Percentiles rank a stretch among this genome's conserved stretches.
Conservation (phyloP, 495 filamentous ascomycete species). For the Recurvomyces mirabilis region DNA sequence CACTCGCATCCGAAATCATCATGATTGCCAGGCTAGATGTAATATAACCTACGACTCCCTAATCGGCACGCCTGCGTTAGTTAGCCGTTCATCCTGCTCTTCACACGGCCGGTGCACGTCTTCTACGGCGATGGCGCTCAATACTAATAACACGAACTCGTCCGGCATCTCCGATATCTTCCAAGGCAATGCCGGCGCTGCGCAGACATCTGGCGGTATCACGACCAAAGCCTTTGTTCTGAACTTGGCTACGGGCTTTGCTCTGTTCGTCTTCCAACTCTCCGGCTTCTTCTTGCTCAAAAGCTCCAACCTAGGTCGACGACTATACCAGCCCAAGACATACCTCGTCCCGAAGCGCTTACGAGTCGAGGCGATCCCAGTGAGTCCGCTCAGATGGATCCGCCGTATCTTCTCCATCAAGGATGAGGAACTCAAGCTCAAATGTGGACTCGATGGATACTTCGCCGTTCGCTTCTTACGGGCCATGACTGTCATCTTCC, state of each 20-base stretch:
- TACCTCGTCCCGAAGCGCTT: conserved; percentile 9
- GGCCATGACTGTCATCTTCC: conserved; percentile 10
- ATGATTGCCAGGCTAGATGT: background rate
- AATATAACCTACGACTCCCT: background rate
- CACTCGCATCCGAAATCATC: too few relatives aligned
- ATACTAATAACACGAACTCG: conserved; percentile 1
- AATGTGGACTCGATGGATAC: conserved; percentile 11
- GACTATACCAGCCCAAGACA: conserved; percentile 9
- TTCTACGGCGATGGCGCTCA: background rate
- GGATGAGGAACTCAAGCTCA: conserved; percentile 6
- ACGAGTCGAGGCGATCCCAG: conserved; percentile 9
- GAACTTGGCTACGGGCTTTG: conserved; percentile 3
- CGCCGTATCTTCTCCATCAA: conserved; percentile 6
- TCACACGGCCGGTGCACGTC: background rate
- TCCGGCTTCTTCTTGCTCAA: conserved; percentile 9
- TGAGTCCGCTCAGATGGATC: conserved; percentile 6
- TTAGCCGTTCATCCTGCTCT: background rate
- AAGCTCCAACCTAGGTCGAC: conserved; percentile 1
- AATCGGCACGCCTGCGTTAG: background rate
- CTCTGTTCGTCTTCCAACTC: conserved; percentile 5
- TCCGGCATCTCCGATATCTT: background rate
- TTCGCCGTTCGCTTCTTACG: conserved; percentile 10
- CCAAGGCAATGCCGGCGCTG: conserved; percentile 4
- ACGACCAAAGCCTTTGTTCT: conserved; percentile 9
- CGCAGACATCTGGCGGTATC: background rate